Percentiles rank a stretch among this genome's conserved stretches.
These are phyloP conservation scores for Citrus unshiu DNA, from an alignment of 345 rosid genomes.

Conservation along the genomic window DNA sequence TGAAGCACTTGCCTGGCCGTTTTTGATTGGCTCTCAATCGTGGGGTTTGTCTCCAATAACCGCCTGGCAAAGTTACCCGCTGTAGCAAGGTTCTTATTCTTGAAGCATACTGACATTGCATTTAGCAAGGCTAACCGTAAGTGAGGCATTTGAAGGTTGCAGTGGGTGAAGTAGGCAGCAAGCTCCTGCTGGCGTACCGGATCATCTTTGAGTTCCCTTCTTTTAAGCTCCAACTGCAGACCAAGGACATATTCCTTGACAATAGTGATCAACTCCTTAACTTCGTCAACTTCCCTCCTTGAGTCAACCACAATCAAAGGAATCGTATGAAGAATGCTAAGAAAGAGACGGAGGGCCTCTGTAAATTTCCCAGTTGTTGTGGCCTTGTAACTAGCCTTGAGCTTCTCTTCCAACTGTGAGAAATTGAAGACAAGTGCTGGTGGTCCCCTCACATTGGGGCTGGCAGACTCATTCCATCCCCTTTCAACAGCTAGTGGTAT, in stretches of 20 bases:
- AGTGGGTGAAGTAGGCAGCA: constrained; percentile 97
- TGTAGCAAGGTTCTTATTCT: constrained; percentile 70
- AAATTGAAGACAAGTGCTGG: constrained; percentile 77
- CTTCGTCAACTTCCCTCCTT: constrained; percentile 97
- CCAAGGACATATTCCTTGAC: constrained; percentile 88
- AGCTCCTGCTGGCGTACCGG: constrained; percentile 87
- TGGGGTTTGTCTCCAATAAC: constrained; percentile 76
- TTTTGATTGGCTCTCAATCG: constrained; percentile 70
- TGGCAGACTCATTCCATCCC: constrained; percentile 75
- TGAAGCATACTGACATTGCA: constrained; percentile 81
- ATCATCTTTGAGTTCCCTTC: constrained; percentile 73
- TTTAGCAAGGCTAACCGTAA: constrained; percentile 67
- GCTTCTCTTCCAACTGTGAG: constrained; percentile 89
- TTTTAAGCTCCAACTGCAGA: constrained; percentile 75
- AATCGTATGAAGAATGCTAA: constrained; percentile 82
- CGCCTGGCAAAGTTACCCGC: constrained; percentile 83
- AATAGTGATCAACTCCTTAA: constrained; percentile 70
- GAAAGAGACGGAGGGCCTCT: constrained; percentile 74
- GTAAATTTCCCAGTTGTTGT: constrained; percentile 74
- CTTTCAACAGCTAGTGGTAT: constrained; percentile 77
- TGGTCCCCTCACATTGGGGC: constrained; percentile 81
- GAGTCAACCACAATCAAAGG: constrained; percentile 89
- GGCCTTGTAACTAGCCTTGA: constrained; percentile 86
- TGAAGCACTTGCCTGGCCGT: constrained; percentile 76
- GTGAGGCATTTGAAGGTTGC: constrained; percentile 86